These are phyloP conservation scores for Paraurostyla sp. DNA, from an alignment of 73 alveolate species.

Conservation along the genomic window DNA sequence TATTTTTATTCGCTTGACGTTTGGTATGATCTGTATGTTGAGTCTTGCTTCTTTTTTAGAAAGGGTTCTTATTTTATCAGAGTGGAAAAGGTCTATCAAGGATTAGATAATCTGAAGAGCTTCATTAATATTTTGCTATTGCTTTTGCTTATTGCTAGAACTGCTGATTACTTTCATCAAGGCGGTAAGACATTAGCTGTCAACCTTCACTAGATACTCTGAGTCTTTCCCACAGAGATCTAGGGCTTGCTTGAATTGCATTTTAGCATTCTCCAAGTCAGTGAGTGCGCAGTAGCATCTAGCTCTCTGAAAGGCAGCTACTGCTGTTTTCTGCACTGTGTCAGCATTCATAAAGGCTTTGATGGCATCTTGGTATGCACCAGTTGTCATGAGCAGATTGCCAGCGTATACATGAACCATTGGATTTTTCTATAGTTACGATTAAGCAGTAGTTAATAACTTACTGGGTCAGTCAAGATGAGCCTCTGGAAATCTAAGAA, in stretches of 20 bases:
- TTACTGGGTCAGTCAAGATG: conserved; percentile 74
- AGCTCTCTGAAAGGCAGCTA: conserved; percentile 75
- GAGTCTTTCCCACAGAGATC: conserved; percentile 39
- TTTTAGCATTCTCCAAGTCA: conserved; percentile 62
- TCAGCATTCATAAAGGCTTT: conserved; percentile 82
- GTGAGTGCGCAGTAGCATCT: conserved; percentile 75
- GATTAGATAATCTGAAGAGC: conserved; percentile 1
- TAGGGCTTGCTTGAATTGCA: conserved; percentile 54
- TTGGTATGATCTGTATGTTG: conserved; percentile 71
- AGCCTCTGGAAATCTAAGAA: conserved; percentile 77
- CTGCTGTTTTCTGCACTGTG: conserved; percentile 67
- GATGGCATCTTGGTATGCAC: conserved; percentile 78
- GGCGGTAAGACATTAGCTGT: conserved; percentile 40
- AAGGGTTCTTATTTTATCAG: background rate
- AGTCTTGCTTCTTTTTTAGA: conserved; percentile 41
- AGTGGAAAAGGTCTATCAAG: conserved; percentile 28
- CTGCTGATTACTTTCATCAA: conserved; percentile 23
- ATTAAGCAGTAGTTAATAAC: background rate
- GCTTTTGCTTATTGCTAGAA: background rate
- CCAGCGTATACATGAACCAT: conserved; percentile 85
- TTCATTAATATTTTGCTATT: background rate
- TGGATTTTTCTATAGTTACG: conserved; percentile 65
- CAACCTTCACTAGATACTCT: conserved; percentile 37
- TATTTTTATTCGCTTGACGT: conserved; percentile 70
- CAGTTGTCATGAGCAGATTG: conserved; percentile 80